These are phyloP conservation scores for Saccharum spontaneum DNA, from an alignment of 176 grass and related monocot species.

Conservation along the genomic window DNA sequence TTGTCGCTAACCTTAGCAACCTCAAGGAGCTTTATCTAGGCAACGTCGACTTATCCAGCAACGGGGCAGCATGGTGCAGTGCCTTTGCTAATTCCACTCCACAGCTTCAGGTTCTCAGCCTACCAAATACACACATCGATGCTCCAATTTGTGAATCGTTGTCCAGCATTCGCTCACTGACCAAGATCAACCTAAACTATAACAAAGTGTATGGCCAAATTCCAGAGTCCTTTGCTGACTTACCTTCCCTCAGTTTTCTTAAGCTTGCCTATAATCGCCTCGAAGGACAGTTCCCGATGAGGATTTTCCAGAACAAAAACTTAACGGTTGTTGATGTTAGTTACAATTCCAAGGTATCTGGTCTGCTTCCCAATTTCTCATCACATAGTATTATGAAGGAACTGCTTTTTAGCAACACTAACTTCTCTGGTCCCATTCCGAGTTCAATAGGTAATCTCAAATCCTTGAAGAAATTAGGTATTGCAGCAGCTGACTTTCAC, in stretches of 20 bases:
- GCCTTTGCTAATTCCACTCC: conserved; percentile 38
- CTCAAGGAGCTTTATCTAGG: conserved; percentile 43
- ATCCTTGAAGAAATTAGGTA: conserved; percentile 34
- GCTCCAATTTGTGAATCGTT: conserved; percentile 34
- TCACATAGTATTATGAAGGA: neutral
- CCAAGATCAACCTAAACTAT: conserved; percentile 25
- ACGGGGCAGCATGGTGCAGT: conserved; percentile 37
- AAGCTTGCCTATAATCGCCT: conserved; percentile 27
- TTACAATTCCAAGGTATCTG: conserved; percentile 37
- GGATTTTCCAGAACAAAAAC: conserved; percentile 40
- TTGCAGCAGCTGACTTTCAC: neutral
- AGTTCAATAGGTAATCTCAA: conserved; percentile 41
- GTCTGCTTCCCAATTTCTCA: conserved; percentile 34
- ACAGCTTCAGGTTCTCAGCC: conserved; percentile 31
- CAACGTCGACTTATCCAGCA: conserved; percentile 35
- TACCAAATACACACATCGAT: neutral
- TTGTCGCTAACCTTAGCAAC: conserved; percentile 45
- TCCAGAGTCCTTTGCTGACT: conserved; percentile 47
- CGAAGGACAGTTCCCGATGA: conserved; percentile 33
- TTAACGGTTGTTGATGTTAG: conserved; percentile 48
- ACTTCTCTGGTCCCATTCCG: conserved; percentile 51
- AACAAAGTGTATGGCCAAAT: conserved; percentile 34
- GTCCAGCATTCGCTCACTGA: conserved; percentile 21
- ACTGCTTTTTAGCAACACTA: conserved; percentile 38
- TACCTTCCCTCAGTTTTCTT: conserved; percentile 42